A percentile compares a stretch with the other conserved stretches of the same genome.
Conservation (phyloP, 805 yeast species). For the Yarrowia alimentaria region DNA sequence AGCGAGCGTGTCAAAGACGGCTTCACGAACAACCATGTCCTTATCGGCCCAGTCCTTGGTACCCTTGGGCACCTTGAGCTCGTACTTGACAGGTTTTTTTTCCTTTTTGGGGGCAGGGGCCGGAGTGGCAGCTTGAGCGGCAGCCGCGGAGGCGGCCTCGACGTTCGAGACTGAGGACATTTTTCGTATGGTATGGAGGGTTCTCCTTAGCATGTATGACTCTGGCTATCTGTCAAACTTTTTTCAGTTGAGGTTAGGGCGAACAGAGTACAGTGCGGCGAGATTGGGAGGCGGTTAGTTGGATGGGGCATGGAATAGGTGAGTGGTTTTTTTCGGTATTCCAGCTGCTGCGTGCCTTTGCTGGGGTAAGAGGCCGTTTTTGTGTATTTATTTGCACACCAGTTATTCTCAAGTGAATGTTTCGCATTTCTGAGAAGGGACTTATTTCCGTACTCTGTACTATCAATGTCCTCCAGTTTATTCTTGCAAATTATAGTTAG, state of each 20-base stretch:
- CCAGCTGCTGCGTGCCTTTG: too few species aligned
- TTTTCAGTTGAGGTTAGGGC: conserved; percentile 25
- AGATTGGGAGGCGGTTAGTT: too few species aligned
- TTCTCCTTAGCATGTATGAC: conserved; percentile 26
- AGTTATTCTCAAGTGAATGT: too few species aligned
- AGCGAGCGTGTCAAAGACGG: conserved; percentile 71
- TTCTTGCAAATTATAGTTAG: too few species aligned
- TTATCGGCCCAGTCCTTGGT: conserved; percentile 98
- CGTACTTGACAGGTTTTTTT: conserved; percentile 48
- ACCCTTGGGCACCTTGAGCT: conserved; percentile 94
- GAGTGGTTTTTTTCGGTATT: too few species aligned
- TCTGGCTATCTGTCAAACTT: conserved; percentile 10
- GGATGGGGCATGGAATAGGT: too few species aligned
- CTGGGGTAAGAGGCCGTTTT: too few species aligned
- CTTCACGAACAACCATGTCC: conserved; percentile 94
- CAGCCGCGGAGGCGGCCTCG: conserved; percentile 6
- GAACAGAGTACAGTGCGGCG: neutral
- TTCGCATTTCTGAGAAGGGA: too few species aligned
- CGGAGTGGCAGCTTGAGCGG: neutral
- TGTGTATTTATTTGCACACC: too few species aligned
- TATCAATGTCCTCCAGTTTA: too few species aligned
- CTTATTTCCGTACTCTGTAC: too few species aligned
- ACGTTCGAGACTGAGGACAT: conserved; percentile 22
- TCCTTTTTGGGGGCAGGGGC: conserved; percentile 25
- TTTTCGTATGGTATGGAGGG: conserved; percentile 13